phyloP scores from a whole-genome alignment of 192 early-diverging fungal genomes.

The Backusella macrospora region DNA sequence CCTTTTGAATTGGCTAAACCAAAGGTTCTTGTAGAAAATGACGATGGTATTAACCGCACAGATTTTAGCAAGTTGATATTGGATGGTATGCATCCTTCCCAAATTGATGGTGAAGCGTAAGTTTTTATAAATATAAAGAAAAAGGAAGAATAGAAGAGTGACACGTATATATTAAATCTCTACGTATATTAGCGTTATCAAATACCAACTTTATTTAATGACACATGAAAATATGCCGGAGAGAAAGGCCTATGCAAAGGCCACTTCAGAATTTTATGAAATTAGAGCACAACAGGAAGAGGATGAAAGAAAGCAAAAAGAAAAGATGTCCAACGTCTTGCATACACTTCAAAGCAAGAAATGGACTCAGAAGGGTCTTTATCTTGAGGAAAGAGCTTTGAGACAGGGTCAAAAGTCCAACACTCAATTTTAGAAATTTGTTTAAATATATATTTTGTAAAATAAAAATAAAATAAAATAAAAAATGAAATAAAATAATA shows the following conservation, averaged over 20 bases:
- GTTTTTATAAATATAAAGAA: conserved; percentile 20
- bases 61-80: conserved; percentile 61
- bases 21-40: conserved; percentile 67
- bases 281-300: conserved; percentile 79
- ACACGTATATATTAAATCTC: neutral
- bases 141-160: neutral
- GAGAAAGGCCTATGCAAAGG: conserved; percentile 78
- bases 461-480: conserved; percentile 8
- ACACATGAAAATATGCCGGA: conserved; percentile 58
- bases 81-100: conserved; percentile 47
- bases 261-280: conserved; percentile 80
- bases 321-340: conserved; percentile 46
- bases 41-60: conserved; percentile 50
- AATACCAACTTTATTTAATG: conserved; percentile 84
- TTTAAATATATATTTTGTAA: conserved; percentile 3
- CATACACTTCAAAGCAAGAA: conserved; percentile 29
- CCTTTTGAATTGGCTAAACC: conserved; percentile 86
- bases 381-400: conserved; percentile 37
- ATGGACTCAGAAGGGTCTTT: conserved; percentile 27
- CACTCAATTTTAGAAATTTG: conserved; percentile 26
- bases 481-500: neutral
- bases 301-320: conserved; percentile 63
- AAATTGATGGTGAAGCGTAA: conserved; percentile 87
- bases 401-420: conserved; percentile 17
- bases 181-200: conserved; percentile 68